Base-by-base conservation (phyloP, 495 filamentous ascomycete genomes). In the Neurospora tetraspora region DNA sequence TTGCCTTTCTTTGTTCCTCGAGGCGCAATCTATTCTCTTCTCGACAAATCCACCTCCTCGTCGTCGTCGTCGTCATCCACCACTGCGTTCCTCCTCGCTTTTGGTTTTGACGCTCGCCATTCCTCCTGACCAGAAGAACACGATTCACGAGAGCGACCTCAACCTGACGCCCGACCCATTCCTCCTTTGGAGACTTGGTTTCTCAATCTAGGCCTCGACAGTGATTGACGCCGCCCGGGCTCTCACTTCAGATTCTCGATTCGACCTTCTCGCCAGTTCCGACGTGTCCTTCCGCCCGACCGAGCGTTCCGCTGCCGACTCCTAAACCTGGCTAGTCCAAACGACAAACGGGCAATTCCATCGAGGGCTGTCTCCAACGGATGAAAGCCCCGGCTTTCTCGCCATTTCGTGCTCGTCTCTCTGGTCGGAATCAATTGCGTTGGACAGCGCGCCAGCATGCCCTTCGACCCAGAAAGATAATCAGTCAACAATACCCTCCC, bases 391-490 rank as follows among this genome's bases (percentile, higher is more conserved):
- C 70, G 70, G 42, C 70, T 47, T 74, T 42, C 16, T 40, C 71
- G 40, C 72, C 74, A 73, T 72, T 72, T 69, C 61, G 73, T 69
- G 70, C 75, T 65, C 76, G 70, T 45, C 74, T 65, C 68, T n/a
- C 70, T 39, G 68, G 76, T 69, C 72, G 39, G 38, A 71, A 53
- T 74, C 74, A 77, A 74, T 78, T 81, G 78, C 83, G 81, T 83
- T 80, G 76, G 74, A 69, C 70, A 78, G 74, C 80, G 81, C 81
- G 84, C 84, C 84, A 87, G 86, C 84, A 89, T 89, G 88, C 86
- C 85, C 85, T 81, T 86, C 85, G 82, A 79, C 81, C 82, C 79
- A 73, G 76, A 79, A 77, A 84, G 82, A 84, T 89, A 85, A 85
- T 79, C 74, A 59, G 79, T 78, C 75, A 76, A 76, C 81, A 75